Evolutionary conservation across 345 rosid genomes (phyloP).

Genomic region (Excoecaria agallocha): DNA sequence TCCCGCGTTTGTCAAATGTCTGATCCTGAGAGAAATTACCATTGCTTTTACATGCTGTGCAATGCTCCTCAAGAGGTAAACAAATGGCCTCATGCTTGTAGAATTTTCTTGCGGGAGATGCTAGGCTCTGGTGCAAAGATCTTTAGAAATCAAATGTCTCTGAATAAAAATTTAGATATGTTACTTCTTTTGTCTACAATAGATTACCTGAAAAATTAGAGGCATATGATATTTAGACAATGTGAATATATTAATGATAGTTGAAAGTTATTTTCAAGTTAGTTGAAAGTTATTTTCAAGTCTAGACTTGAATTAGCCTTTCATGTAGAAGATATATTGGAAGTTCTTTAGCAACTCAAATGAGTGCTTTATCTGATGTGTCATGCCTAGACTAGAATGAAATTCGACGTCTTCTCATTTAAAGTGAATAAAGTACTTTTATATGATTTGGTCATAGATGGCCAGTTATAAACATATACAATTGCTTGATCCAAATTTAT

Average conservation of each 20-base stretch:
- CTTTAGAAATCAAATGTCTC: neutral
- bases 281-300: neutral
- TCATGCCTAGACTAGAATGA: neutral
- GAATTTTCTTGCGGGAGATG: neutral
- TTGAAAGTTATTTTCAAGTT: neutral
- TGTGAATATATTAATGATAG: too few relatives aligned
- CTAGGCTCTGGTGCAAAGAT: neutral
- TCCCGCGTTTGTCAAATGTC: slow-evolving; percentile 99
- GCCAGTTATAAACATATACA: neutral
- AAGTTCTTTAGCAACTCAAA: neutral
- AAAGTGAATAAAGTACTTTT: neutral
- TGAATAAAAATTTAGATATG: neutral
- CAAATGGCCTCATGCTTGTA: neutral
- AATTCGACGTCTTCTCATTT: neutral
- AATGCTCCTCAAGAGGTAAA: slow-evolving; percentile 88
- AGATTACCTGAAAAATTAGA: neutral
- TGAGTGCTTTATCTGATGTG: neutral
- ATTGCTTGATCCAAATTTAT: neutral
- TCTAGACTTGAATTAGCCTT: neutral
- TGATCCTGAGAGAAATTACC: slow-evolving; percentile 99
- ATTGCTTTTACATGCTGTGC: slow-evolving; percentile 99
- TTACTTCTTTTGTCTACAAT: neutral
- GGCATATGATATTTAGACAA: neutral
- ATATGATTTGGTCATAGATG: neutral
- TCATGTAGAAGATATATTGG: neutral